Evolutionary conservation across 495 filamentous ascomycete species (phyloP).

Genomic region (Cercophora samala): DNA sequence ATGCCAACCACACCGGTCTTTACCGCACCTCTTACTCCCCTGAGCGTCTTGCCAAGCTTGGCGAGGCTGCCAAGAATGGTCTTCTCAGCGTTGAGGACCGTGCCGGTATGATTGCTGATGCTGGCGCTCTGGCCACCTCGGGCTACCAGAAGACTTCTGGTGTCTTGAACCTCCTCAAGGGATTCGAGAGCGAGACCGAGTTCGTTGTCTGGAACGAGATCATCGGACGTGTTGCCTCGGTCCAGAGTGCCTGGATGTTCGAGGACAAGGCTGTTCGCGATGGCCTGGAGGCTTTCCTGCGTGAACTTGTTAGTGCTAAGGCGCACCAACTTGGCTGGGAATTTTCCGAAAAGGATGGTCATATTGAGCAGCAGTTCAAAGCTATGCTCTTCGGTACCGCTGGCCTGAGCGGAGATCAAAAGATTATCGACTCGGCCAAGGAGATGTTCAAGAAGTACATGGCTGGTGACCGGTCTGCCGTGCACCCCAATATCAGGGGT

Average conservation of each 20-base stretch:
- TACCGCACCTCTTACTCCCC: conserved; percentile 71
- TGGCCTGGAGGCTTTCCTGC: conserved; percentile 77
- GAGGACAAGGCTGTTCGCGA: conserved; percentile 69
- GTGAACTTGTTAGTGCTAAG: conserved; percentile 67
- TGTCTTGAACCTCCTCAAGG: conserved; percentile 76
- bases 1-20: conserved; percentile 70
- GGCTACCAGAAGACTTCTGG: conserved; percentile 93
- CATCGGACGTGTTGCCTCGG: conserved; percentile 64
- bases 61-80: conserved; percentile 78
- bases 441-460: conserved; percentile 72
- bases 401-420: conserved; percentile 62
- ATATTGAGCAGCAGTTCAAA: conserved; percentile 86
- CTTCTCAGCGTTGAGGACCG: conserved; percentile 90
- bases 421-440: conserved; percentile 59
- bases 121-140: conserved; percentile 82
- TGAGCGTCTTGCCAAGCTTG: conserved; percentile 65
- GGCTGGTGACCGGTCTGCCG: conserved; percentile 61
- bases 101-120: conserved; percentile 93
- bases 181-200: conserved; percentile 77
- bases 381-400: conserved; percentile 64
- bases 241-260: conserved; percentile 85
- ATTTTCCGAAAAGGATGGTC: conserved; percentile 77
- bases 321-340: conserved; percentile 85
- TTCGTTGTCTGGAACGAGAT: conserved; percentile 97
- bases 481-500: conserved; percentile 69